Evolutionary conservation across 75 land plant genomes (phyloP), one percentile per base, ranked within the genome.

Genomic region (Picea sitchensis): DNA sequence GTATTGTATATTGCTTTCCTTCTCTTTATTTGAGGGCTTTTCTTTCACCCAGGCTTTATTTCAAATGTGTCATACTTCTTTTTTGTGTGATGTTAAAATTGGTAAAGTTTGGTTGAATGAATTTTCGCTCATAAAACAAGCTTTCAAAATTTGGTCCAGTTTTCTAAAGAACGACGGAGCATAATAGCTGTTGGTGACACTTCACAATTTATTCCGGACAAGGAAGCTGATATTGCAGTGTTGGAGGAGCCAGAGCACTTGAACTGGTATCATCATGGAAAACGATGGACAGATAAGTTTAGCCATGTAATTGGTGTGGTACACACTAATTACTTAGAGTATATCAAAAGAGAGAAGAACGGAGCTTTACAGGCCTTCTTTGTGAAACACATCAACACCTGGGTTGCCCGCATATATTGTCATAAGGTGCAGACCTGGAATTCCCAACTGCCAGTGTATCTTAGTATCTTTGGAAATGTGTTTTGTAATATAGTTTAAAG

Each of bases 261-360:
- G 36, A 96, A 94, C 80, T 96, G 99, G 99, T 96, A 95, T 67
- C 90, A 96, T 82, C 99, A 96, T 82, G 99, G 99, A 56, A 95
- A 81, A 61, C 88, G 99, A 21, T 96, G 99, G 99, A 96, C 95
- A 64, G 96, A 95, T 83, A 96, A 95, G 82, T 96, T 96, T 73
- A 92, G 89, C 68, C 92, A 95, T 90, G 99, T 96, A 32, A 87
- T 96, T 62, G 99, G 99, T 41, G 83, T 96, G 62, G 94, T 96
- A 44, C 99, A 96, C 78, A 96, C 99, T 71, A 96, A 96, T 84
- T 96, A 96, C 83, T 84, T 96, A 85, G 99, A 96, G 67, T 96
- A 96, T 82, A 94, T 96, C 76, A 95, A 95, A 79, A 86, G 98
- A 81, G 99, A 96, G 80, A 95, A 91, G 82, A 89, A 95, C 84